These are phyloP conservation scores for Geotrichum fermentans DNA, from an alignment of 1,139 yeast species.

Conservation along the genomic window DNA sequence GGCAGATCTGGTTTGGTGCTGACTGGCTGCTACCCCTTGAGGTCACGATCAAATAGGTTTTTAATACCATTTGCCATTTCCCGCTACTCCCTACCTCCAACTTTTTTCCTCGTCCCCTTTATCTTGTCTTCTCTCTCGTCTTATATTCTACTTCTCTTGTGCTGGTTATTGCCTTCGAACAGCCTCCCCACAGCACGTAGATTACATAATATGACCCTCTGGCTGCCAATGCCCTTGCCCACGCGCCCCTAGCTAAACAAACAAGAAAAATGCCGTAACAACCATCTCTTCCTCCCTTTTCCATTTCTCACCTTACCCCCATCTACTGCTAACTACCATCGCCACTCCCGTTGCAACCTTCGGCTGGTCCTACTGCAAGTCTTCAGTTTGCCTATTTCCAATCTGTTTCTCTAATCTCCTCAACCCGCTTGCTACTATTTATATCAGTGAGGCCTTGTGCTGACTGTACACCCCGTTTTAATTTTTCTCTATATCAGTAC, in stretches of 20 bases:
- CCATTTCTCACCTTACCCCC: background rate
- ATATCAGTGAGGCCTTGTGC: background rate
- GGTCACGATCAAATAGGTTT: slow-evolving; percentile 12
- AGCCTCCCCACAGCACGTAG: too few species aligned
- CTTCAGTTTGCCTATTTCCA: background rate
- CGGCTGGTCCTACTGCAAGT: background rate
- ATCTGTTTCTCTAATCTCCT: background rate
- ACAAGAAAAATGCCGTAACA: background rate
- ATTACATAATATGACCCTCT: too few species aligned
- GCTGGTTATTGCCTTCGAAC: too few species aligned
- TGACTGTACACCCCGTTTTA: background rate
- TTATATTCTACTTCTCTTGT: too few species aligned
- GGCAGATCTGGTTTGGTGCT: slow-evolving; percentile 41
- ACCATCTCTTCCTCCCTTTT: background rate
- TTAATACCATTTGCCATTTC: background rate
- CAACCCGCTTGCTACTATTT: background rate
- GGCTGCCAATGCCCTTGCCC: slow-evolving; percentile 3
- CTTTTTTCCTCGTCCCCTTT: too few species aligned
- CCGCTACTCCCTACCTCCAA: too few species aligned
- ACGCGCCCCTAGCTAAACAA: background rate
- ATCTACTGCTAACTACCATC: background rate
- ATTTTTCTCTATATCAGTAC: background rate
- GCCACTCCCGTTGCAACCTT: background rate
- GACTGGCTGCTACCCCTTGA: slow-evolving; percentile 34
- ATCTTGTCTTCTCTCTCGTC: too few species aligned